Evolutionary conservation across 1,139 yeast species (phyloP).

Genomic region (Suhomyces wounanorum): DNA sequence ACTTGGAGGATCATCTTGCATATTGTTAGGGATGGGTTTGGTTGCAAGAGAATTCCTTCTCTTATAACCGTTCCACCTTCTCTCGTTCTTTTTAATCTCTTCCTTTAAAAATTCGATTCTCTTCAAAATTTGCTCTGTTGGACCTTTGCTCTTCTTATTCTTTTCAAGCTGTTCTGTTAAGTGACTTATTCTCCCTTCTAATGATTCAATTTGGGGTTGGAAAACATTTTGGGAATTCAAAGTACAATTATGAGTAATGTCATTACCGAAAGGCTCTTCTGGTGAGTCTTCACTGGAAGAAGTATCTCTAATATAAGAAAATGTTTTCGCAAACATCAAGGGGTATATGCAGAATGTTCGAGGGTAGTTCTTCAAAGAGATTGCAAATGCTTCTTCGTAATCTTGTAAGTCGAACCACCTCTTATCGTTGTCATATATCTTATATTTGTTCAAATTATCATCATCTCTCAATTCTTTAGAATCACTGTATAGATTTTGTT

Average conservation of each 20-base stretch:
- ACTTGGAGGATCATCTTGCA: not conserved
- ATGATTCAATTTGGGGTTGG: slow-evolving; percentile 32
- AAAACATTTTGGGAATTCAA: slow-evolving; percentile 29
- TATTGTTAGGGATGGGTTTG: not conserved
- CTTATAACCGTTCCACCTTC: slow-evolving; percentile 10
- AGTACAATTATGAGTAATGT: slow-evolving; percentile 35
- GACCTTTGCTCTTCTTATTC: slow-evolving; percentile 16
- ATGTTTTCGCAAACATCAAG: slow-evolving; percentile 38
- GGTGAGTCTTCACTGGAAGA: slow-evolving; percentile 15
- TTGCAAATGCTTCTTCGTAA: slow-evolving; percentile 41
- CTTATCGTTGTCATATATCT: slow-evolving; percentile 36
- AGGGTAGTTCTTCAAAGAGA: slow-evolving; percentile 27
- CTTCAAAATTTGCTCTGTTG: slow-evolving; percentile 17
- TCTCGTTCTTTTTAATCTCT: slow-evolving; percentile 22
- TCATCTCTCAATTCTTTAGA: slow-evolving; percentile 10
- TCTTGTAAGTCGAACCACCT: slow-evolving; percentile 48
- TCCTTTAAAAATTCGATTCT: slow-evolving; percentile 27
- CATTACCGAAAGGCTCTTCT: slow-evolving; percentile 28
- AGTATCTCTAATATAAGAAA: slow-evolving; percentile 45
- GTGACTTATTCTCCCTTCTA: slow-evolving; percentile 31
- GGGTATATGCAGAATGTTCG: slow-evolving; percentile 34
- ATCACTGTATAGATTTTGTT: slow-evolving; percentile 29
- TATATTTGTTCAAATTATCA: slow-evolving; percentile 17
- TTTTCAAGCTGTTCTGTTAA: slow-evolving; percentile 25
- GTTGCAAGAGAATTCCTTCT: not conserved